phyloP scores from a whole-genome alignment of 2,329 filamentous ascomycete species.

The Phyllosticta capitalensis region DNA sequence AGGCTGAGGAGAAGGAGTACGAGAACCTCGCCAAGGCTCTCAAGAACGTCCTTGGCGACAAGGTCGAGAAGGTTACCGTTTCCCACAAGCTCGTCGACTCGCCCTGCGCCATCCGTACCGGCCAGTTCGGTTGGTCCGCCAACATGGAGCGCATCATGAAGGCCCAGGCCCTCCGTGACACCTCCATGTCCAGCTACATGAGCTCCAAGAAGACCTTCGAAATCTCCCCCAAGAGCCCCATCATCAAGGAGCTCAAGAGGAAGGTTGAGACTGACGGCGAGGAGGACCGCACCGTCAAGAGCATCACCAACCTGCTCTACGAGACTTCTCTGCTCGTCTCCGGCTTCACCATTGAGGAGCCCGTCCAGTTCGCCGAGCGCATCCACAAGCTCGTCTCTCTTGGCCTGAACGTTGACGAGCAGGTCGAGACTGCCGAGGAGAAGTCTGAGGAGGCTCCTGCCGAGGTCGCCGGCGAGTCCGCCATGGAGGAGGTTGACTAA shows the following conservation, averaged over 20 bases:
- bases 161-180: constrained; percentile 98
- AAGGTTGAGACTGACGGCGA: constrained; percentile 97
- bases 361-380: constrained; percentile 92
- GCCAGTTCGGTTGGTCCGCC: constrained; percentile 99
- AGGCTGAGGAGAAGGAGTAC: constrained; percentile 97
- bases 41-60: constrained; percentile 98
- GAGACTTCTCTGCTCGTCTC: constrained; percentile 98
- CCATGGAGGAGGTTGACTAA: constrained; percentile 99
- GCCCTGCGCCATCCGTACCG: constrained; percentile 97
- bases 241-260: constrained; percentile 98
- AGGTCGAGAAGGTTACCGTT: constrained; percentile 99
- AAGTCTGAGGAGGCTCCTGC: constrained; percentile 49
- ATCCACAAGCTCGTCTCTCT: constrained; percentile 99
- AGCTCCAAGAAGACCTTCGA: constrained; percentile 99
- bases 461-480: constrained; percentile 68
- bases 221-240: constrained; percentile 97
- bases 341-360: constrained; percentile 99
- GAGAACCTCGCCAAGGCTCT: constrained; percentile 90
- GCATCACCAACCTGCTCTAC: constrained; percentile 94
- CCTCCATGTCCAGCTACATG: constrained; percentile 99
- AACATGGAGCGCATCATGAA: constrained; percentile 99
- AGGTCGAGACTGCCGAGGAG: constrained; percentile 60
- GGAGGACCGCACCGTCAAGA: constrained; percentile 98
- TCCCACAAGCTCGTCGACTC: constrained; percentile 92
- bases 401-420: constrained; percentile 94